Evolutionary conservation across 208 protist species (phyloP).

Genomic region (Tritrichomonas foetus): DNA sequence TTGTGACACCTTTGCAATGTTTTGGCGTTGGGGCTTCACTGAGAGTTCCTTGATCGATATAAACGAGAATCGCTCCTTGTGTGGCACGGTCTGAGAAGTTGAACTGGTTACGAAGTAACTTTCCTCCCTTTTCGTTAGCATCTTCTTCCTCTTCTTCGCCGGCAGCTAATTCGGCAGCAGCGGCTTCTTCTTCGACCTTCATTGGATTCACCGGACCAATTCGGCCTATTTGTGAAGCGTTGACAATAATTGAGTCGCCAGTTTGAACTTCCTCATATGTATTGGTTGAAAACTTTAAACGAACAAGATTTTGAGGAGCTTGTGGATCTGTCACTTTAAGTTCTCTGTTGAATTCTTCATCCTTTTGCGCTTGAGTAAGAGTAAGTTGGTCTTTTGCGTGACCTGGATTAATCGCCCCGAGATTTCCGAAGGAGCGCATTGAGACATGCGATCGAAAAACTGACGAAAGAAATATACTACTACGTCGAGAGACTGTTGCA

Average conservation of each 20-base stretch:
- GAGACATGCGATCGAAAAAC: not conserved
- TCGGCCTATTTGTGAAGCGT: not conserved
- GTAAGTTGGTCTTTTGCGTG: not conserved
- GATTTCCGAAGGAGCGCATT: not conserved
- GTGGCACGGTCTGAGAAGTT: constrained; percentile 31
- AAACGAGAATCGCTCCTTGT: not conserved
- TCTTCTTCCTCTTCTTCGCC: not conserved
- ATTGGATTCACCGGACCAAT: not conserved
- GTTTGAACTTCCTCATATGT: not conserved
- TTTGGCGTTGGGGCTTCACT: not conserved
- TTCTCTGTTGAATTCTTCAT: not conserved
- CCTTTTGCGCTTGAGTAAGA: not conserved
- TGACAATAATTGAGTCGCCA: not conserved
- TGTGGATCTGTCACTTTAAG: not conserved
- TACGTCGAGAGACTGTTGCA: not conserved
- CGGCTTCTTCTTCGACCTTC: not conserved
- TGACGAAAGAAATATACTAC: not conserved
- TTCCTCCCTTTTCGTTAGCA: not conserved
- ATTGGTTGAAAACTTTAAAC: not conserved
- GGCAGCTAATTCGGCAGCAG: not conserved
- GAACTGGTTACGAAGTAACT: constrained; percentile 15
- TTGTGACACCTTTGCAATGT: not conserved
- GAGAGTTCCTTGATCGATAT: not conserved
- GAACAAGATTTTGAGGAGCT: constrained; percentile 11
- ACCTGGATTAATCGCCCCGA: not conserved